Evolutionary conservation across 306 rosid genomes (phyloP).

Genomic region (Dryas drummondii): DNA sequence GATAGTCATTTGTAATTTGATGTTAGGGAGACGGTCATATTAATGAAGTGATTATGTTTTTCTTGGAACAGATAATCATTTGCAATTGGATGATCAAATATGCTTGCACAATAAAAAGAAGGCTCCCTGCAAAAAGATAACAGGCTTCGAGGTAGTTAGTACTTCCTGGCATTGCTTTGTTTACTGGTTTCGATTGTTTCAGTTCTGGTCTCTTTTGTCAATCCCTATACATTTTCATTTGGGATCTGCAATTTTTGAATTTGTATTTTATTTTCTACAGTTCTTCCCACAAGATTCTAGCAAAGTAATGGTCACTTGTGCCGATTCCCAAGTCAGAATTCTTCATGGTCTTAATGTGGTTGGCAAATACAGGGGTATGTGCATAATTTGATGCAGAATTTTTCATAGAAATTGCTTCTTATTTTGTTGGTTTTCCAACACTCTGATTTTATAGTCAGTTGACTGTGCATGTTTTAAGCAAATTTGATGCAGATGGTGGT

Average conservation of each 20-base stretch:
- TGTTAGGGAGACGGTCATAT: not conserved
- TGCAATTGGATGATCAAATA: constrained; percentile 63
- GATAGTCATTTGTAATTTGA: not conserved
- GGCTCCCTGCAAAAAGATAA: constrained; percentile 70
- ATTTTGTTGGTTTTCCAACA: not conserved
- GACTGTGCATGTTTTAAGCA: not conserved
- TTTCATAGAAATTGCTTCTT: not conserved
- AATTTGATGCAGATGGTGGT: not conserved
- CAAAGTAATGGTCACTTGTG: constrained; percentile 81
- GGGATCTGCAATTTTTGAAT: not conserved
- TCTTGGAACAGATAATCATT: constrained; percentile 58
- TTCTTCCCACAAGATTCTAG: constrained; percentile 68
- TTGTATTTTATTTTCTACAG: constrained; percentile 43
- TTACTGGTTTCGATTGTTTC: not conserved
- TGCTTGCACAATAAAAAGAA: constrained; percentile 73
- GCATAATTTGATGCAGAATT: not conserved
- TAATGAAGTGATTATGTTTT: constrained; percentile 15
- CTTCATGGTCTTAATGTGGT: constrained; percentile 71
- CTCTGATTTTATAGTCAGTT: not conserved
- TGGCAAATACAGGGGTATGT: constrained; percentile 77
- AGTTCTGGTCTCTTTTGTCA: constrained; percentile 9
- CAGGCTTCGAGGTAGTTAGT: constrained; percentile 74
- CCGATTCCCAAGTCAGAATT: constrained; percentile 84
- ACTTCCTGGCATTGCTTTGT: constrained; percentile 21
- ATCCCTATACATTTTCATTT: not conserved